Base-by-base conservation (phyloP, 2,329 filamentous ascomycete species). In the Cytospora mali region DNA sequence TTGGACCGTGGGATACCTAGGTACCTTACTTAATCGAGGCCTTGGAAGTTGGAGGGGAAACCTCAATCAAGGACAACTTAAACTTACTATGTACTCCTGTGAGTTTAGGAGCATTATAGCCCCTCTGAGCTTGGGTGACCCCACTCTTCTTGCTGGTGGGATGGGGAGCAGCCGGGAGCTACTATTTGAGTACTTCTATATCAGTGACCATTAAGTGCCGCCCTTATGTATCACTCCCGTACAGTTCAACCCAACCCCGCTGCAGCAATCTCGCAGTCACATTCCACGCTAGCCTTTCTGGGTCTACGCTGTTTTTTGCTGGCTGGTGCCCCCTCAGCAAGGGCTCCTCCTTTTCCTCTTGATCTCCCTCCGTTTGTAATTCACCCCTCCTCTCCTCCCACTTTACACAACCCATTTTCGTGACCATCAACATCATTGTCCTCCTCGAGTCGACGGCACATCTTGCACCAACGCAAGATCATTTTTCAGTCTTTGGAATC, bases 331-430 rank as follows among this genome's bases (percentile, higher is more conserved):
- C 61, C 68, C 67, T 65, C 66, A 65, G 59, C 65, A 65, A 61
- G 66, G 64, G 66, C 64, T 68, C 64, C 57, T 62, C 66, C 64
- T 64, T 66, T 68, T 67, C 64, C 62, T 65, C 64, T 59, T 66
- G 66, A 67, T 67, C 70, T 69, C 66, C 65, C 66, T 68, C 67
- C 70, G 42, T 70, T 69, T 68, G 65, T 67, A 69, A 66, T 71
- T 68, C 67, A 69, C 68, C 65, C 70, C 70, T 69, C 68, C 65
- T 67, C 71, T 69, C 64, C 62, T 64, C 64, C 71, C 68, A 64
- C 66, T 65, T 65, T 67, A 64, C 69, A 62, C 68, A 67, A 66
- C 69, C 67, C 69, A 61, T 66, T 67, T 66, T 69, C 58, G 53
- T 52, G 35, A 60, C 21, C 35, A 53, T 28, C 58, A 46, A 35